Percentiles rank a stretch among this genome's conserved stretches.
These are phyloP conservation scores for Ricinus communis DNA, from an alignment of 345 rosid genomes.

Conservation along the genomic window DNA sequence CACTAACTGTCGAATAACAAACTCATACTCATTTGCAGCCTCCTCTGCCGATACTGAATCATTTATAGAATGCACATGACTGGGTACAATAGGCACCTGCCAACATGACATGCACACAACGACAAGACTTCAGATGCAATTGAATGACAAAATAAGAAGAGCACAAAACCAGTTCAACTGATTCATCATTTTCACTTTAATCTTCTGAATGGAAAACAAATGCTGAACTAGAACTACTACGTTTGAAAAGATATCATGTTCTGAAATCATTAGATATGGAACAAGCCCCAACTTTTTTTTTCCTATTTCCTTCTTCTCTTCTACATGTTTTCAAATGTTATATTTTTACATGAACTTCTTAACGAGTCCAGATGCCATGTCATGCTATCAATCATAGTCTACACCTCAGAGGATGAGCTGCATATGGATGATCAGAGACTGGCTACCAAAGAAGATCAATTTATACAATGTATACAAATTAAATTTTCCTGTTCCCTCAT, in stretches of 20 bases:
- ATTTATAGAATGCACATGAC: conserved; percentile 79
- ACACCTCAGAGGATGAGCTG: too few species aligned
- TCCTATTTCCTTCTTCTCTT: neutral
- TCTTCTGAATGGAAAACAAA: neutral
- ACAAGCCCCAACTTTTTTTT: too few species aligned
- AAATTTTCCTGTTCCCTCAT: neutral
- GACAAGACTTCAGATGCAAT: conserved; percentile 1
- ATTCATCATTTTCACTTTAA: neutral
- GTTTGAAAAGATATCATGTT: neutral
- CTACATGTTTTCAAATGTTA: neutral
- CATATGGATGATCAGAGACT: neutral
- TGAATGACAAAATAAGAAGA: neutral
- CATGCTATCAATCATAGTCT: too few species aligned
- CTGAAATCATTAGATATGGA: neutral
- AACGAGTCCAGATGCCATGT: neutral
- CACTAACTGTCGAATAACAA: conserved; percentile 70
- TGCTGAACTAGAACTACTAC: neutral
- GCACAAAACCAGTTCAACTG: neutral
- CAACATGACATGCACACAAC: conserved; percentile 2
- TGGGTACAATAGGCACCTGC: conserved; percentile 76
- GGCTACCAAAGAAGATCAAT: neutral
- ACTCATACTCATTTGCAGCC: conserved; percentile 75
- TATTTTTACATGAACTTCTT: neutral
- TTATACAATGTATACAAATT: neutral
- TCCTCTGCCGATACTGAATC: conserved; percentile 76